A percentile compares a stretch with the other conserved stretches of the same genome.
phyloP scores from a whole-genome alignment of 208 protist genomes.

The Wallacemonas sp. region DNA sequence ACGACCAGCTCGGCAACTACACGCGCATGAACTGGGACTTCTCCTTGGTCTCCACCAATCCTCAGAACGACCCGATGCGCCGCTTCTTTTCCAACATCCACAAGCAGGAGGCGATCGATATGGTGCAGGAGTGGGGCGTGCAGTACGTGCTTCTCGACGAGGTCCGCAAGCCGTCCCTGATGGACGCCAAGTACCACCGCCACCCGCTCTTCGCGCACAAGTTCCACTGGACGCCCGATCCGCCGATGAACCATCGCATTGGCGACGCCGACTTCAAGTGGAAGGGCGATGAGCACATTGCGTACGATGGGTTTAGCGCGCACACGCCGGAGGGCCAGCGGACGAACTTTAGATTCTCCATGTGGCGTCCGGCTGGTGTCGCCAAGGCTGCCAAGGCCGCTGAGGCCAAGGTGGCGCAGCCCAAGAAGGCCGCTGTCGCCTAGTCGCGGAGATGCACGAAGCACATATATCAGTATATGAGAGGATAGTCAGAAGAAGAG shows the following conservation, averaged over 20 bases:
- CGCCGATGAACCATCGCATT: constrained; percentile 66
- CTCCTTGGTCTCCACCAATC: constrained; percentile 49
- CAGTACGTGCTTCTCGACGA: constrained; percentile 85
- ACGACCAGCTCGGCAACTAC: constrained; percentile 67
- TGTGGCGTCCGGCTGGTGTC: background rate
- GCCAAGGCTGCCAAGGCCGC: background rate
- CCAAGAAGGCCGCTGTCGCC: background rate
- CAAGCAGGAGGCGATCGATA: constrained; percentile 66
- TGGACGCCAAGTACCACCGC: constrained; percentile 76
- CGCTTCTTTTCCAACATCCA: constrained; percentile 39
- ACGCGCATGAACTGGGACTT: constrained; percentile 71
- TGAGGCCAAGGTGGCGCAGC: background rate
- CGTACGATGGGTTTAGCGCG: constrained; percentile 72
- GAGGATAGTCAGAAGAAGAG: background rate
- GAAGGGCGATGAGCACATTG: constrained; percentile 79
- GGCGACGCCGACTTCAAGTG: constrained; percentile 87
- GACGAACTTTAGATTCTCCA: constrained; percentile 15
- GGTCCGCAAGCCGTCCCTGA: constrained; percentile 68
- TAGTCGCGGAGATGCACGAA: too few relatives aligned
- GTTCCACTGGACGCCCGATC: constrained; percentile 76
- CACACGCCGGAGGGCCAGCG: constrained; percentile 23
- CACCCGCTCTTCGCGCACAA: constrained; percentile 82
- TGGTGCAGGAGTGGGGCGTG: constrained; percentile 83
- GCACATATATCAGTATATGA: too few relatives aligned
- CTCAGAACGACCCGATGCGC: constrained; percentile 54